phyloP scores from a whole-genome alignment of 495 filamentous ascomycete genomes.

The Xylaria venustula region DNA sequence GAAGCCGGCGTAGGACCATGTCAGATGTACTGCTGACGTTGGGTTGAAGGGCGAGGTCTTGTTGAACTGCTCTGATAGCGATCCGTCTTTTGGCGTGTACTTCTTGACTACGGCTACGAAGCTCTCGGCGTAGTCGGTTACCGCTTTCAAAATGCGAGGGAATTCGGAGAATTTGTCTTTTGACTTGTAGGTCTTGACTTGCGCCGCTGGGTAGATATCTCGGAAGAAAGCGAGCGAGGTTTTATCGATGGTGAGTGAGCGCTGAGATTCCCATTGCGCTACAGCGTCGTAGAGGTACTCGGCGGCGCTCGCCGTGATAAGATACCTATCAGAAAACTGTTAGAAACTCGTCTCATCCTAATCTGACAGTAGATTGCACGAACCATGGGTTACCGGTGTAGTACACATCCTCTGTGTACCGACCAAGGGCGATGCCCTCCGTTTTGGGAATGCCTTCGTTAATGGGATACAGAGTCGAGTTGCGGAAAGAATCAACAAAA shows the following conservation, averaged over 20 bases:
- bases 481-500: conserved; percentile 47
- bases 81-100: conserved; percentile 51
- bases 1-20: conserved; percentile 54
- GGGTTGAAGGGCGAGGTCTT: conserved; percentile 43
- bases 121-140: conserved; percentile 60
- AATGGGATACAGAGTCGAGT: conserved; percentile 45
- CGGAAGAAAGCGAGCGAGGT: conserved; percentile 53
- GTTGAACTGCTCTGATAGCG: conserved; percentile 58
- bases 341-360: not conserved
- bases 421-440: conserved; percentile 55
- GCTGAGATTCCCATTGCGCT: conserved; percentile 52
- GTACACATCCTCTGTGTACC: conserved; percentile 63
- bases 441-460: conserved; percentile 42
- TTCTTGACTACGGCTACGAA: conserved; percentile 52
- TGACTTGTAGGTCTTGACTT: conserved; percentile 27
- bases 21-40: conserved; percentile 51
- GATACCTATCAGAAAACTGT: conserved; percentile 1
- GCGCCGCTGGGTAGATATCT: conserved; percentile 44
- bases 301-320: conserved; percentile 54
- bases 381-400: conserved; percentile 44
- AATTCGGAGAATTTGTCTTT: conserved; percentile 32
- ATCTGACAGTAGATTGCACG: not conserved
- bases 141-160: conserved; percentile 44
- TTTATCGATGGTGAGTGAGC: conserved; percentile 42
- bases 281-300: conserved; percentile 63